phyloP scores from a whole-genome alignment of 495 filamentous ascomycete species.

The Tetracladium setigerum region DNA sequence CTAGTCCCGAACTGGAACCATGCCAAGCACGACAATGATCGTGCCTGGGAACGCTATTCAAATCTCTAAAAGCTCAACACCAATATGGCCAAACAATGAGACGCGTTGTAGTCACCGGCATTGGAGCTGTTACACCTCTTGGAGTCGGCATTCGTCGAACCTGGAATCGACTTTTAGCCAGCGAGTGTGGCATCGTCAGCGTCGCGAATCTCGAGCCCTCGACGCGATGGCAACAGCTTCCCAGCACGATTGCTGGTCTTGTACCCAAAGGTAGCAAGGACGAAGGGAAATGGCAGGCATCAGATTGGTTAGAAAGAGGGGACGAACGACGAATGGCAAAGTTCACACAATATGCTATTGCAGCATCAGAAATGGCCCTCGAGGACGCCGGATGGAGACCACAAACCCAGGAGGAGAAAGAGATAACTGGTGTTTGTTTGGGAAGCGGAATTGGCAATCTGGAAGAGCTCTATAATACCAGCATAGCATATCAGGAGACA shows the following conservation, averaged over 20 bases:
- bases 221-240: constrained; percentile 44
- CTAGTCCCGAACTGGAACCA: too few species aligned
- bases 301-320: constrained; percentile 65
- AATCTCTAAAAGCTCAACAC: not conserved
- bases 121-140: constrained; percentile 87
- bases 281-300: constrained; percentile 67
- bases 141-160: constrained; percentile 72
- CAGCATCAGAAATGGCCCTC: constrained; percentile 80
- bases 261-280: constrained; percentile 55
- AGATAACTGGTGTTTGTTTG: constrained; percentile 79
- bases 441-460: constrained; percentile 96
- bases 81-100: constrained; percentile 51
- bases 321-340: constrained; percentile 83
- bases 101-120: constrained; percentile 89
- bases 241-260: constrained; percentile 76
- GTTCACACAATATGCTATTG: constrained; percentile 88
- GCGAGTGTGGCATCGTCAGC: constrained; percentile 65
- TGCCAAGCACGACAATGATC: too few species aligned
- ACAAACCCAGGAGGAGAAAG: constrained; percentile 51
- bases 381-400: constrained; percentile 77
- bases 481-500: constrained; percentile 64
- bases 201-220: constrained; percentile 13
- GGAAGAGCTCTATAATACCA: constrained; percentile 79
- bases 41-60: too few species aligned
- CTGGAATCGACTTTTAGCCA: constrained; percentile 74